Conservation (phyloP, 148 eudicot genomes). For the Cornus suecica region DNA sequence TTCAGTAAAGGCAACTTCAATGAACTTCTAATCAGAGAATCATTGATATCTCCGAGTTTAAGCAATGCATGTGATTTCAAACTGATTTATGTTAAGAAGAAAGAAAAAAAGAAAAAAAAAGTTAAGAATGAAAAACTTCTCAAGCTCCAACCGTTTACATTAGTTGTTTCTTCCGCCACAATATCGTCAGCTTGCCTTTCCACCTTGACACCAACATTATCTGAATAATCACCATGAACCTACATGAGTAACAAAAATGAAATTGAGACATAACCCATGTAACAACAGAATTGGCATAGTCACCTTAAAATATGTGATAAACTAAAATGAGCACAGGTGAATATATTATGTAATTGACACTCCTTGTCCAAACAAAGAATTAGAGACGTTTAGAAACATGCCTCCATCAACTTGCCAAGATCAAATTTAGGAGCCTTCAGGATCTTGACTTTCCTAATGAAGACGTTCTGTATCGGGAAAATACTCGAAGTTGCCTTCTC, state of each 20-base stretch:
- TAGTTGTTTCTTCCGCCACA: constrained; percentile 31
- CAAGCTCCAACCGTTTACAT: constrained; percentile 61
- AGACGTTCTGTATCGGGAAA: constrained; percentile 81
- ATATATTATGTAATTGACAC: no score
- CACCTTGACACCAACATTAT: constrained; percentile 69
- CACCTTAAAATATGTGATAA: neutral
- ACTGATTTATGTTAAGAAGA: no score
- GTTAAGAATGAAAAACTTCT: neutral
- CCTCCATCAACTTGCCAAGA: constrained; percentile 88
- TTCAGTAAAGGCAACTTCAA: no score
- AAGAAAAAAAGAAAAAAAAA: no score
- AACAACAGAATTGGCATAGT: no score
- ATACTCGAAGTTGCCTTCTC: constrained; percentile 83
- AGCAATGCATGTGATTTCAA: no score
- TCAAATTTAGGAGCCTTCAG: constrained; percentile 87
- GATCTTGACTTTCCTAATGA: constrained; percentile 81
- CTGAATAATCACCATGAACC: constrained; percentile 76
- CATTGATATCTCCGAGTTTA: no score
- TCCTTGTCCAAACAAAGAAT: neutral
- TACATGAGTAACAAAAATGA: constrained; percentile 12
- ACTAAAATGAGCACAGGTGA: no score
- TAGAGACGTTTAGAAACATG: constrained; percentile 5
- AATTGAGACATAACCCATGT: neutral
- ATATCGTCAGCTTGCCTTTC: constrained; percentile 76
- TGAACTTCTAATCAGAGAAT: no score